phyloP scores from a whole-genome alignment of 768 basidiomycete species.

The Naganishia antarctica region DNA sequence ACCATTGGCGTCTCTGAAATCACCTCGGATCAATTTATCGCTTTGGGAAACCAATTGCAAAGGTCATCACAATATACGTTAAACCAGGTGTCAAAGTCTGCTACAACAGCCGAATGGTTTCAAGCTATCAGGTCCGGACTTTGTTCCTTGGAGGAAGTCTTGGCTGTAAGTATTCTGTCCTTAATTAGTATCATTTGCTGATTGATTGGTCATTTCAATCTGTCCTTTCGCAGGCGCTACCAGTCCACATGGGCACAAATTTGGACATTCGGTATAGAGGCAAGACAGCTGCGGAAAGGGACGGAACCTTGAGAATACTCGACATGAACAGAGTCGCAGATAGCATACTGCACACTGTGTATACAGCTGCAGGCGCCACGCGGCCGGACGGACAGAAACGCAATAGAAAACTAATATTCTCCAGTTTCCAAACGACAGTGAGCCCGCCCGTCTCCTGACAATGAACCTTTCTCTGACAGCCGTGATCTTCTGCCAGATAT shows the following conservation, averaged over 20 bases:
- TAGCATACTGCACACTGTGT: slow-evolving; percentile 75
- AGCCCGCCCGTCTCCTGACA: not conserved
- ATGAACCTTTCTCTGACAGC: not conserved
- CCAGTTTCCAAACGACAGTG: slow-evolving; percentile 82
- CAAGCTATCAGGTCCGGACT: slow-evolving; percentile 49
- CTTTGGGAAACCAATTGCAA: slow-evolving; percentile 57
- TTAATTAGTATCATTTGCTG: slow-evolving; percentile 14
- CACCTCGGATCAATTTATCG: slow-evolving; percentile 71
- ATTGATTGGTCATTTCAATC: not conserved
- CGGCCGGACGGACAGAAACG: slow-evolving; percentile 53
- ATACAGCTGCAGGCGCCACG: slow-evolving; percentile 55
- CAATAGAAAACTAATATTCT: slow-evolving; percentile 80
- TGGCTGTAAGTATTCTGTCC: slow-evolving; percentile 58
- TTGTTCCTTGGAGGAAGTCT: slow-evolving; percentile 67
- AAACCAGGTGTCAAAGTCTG: not conserved
- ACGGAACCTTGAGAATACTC: slow-evolving; percentile 55
- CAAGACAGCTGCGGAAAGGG: slow-evolving; percentile 52
- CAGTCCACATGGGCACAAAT: slow-evolving; percentile 61
- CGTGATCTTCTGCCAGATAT: slow-evolving; percentile 2
- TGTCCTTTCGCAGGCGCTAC: slow-evolving; percentile 40
- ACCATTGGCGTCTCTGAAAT: slow-evolving; percentile 80
- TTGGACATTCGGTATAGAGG: slow-evolving; percentile 78
- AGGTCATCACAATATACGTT: slow-evolving; percentile 20
- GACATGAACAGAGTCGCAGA: slow-evolving; percentile 81
- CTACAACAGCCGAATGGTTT: slow-evolving; percentile 49